A percentile compares a stretch with the other conserved stretches of the same genome.
Evolutionary conservation across 257 asterid genomes (phyloP).

Genomic region (Nicotiana attenuata): DNA sequence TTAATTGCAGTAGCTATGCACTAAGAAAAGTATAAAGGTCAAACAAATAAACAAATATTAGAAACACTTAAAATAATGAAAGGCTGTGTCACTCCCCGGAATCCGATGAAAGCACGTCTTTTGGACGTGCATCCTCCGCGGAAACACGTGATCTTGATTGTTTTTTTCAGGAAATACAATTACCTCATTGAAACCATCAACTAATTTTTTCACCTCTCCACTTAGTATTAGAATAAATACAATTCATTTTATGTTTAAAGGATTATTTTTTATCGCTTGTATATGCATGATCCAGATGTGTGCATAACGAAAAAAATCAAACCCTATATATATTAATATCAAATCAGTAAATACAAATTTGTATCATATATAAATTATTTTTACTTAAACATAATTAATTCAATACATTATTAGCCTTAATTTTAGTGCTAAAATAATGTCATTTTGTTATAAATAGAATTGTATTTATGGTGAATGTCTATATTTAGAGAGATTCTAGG

Average conservation of each 20-base stretch:
- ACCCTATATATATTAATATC: too few species aligned
- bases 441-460: too few species aligned
- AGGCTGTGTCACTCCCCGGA: background rate
- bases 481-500: too few species aligned
- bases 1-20: background rate
- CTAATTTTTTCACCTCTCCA: background rate
- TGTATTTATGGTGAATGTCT: too few species aligned
- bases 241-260: too few species aligned
- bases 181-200: background rate
- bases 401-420: too few species aligned
- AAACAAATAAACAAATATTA: background rate
- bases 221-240: background rate
- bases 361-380: too few species aligned
- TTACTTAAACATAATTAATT: too few species aligned
- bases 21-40: background rate
- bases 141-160: conserved; percentile 1
- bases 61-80: background rate
- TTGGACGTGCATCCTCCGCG: conserved; percentile 10
- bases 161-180: background rate
- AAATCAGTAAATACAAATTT: too few species aligned
- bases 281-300: background rate
- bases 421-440: background rate
- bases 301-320: background rate
- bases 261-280: background rate
- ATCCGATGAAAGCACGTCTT: conserved; percentile 12